Base-by-base conservation (phyloP, 2,329 filamentous ascomycete species). In the Aureobasidium namibiae region DNA sequence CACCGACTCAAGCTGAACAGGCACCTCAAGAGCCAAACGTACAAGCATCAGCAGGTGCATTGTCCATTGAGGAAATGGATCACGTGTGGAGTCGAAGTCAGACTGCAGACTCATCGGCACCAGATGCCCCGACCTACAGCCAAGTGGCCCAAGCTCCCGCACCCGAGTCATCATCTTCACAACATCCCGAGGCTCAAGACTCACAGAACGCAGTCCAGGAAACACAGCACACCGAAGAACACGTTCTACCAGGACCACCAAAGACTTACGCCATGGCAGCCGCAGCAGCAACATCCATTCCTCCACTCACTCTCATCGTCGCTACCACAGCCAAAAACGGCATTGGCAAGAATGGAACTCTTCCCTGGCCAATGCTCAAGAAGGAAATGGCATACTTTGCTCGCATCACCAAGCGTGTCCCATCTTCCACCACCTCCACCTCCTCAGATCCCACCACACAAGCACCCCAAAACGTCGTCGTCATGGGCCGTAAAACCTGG, bases 401-500 rank as follows among this genome's bases (percentile, higher is more conserved):
- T 18, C 86, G 92, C 61, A 87, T 96, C 41, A 97, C 92, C 3
- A 90, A 89, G 67, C 83, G 86, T 16, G 70, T 83, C 0, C 77
- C 71, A 4, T 68, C 71, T 18, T 44, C 52, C 18, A 45, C 16
- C 18, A 29, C 52, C 0, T 60, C 61, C 3, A 58, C 67, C 0
- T 53, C 62, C 14, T 60, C 62, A 10, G 56, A 45, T 41, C 24
- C 53, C 18, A 53, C 61, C 1, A 31, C 46, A 46, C 24, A 46
- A 42, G n/a, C 59, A 16, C 34, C 56, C 11, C 63, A 72, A 33
- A 79, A 80, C 72, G 88, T 89, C 18, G 89, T 97, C 54, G 87
- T 99, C 66, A 99, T 99, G 94, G 94, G 94, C 61, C 88, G 94
- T 69, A 96, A 95, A 74, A 99, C 94, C 0, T 99, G 92, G 87